Base-by-base conservation (phyloP, 768 basidiomycete species). In the Russula lepida region DNA sequence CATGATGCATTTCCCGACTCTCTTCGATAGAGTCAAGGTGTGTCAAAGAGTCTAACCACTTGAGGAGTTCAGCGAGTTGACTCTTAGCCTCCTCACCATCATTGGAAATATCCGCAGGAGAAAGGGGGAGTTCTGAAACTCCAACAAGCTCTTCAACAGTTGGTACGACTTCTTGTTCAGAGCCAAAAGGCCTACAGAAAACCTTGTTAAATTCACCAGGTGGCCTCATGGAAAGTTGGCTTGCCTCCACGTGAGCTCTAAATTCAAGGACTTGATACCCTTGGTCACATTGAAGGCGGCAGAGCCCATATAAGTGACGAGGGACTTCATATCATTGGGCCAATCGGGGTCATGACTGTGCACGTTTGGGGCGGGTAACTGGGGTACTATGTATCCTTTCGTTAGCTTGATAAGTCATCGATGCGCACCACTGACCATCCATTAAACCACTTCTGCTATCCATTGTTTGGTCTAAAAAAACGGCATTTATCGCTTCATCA, bases 231-330 rank as follows among this genome's bases (percentile, higher is more conserved):
- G 6, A 41, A 30, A 30, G 30, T 9, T 2, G 15, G 37, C 62
- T 48, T 48, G 25, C 64, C 62, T 64, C 64, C 64, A 66, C 2
- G 63, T 56, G 12, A 66, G 39, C 37, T 66, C 58, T 11, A 66
- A 23, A 53, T 56, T 66, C 27, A 64, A 50, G 17, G 58, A 54
- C 46, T 60, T 66, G 25, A 51, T 37, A 17, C 62, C 64, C 47
- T 59, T 60, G 58, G 44, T 30, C 23, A 13, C 7, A 21, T 27
- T 54, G 25, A 54, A 59, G 9, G 28, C 23, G 21, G 52, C 58
- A 46, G 33, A 64, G 4, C 11, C 21, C 17, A 32, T n/a, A n/a
- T 50, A 23, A 30, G 44, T 30, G 25, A 56, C 30, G 35, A 56
- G 52, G 30, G 47, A 32, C 25, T 41, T 58, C 41, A 53, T 47